Conservation (phyloP, 2,329 filamentous ascomycete genomes). For the Arthroderma sp. region DNA sequence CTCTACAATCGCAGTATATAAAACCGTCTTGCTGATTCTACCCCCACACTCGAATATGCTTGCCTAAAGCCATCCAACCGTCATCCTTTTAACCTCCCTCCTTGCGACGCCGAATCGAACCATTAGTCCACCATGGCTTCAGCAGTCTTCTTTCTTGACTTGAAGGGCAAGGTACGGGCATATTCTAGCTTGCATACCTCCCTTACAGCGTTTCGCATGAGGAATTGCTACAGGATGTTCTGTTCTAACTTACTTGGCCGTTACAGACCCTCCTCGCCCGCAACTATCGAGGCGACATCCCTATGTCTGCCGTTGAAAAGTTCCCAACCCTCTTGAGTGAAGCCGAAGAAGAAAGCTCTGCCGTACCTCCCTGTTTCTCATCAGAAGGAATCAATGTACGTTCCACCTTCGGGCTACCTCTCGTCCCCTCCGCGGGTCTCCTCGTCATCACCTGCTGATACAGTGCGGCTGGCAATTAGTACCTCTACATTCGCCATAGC, state of each 20-base stretch:
- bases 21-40: neutral
- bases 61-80: neutral
- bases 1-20: too few relatives aligned
- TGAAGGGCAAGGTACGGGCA: constrained; percentile 85
- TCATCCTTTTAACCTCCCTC: constrained; percentile 3
- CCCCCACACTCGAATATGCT: neutral
- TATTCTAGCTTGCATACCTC: constrained; percentile 1
- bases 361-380: constrained; percentile 93
- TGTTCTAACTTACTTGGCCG: neutral
- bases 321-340: constrained; percentile 93
- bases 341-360: constrained; percentile 97
- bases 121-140: constrained; percentile 62
- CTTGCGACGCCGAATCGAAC: neutral
- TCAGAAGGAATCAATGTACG: constrained; percentile 94
- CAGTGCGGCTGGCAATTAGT: constrained; percentile 39
- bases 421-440: constrained; percentile 5
- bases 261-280: constrained; percentile 85
- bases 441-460: constrained; percentile 11
- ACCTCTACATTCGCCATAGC: constrained; percentile 98
- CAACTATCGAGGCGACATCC: constrained; percentile 96
- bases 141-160: constrained; percentile 93
- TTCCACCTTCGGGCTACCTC: constrained; percentile 13
- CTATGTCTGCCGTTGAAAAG: constrained; percentile 97
- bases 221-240: too few relatives aligned
- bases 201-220: constrained; percentile 6